Evolutionary conservation across 805 yeast genomes (phyloP).

Genomic region (Saccharomycopsis guyanensis): DNA sequence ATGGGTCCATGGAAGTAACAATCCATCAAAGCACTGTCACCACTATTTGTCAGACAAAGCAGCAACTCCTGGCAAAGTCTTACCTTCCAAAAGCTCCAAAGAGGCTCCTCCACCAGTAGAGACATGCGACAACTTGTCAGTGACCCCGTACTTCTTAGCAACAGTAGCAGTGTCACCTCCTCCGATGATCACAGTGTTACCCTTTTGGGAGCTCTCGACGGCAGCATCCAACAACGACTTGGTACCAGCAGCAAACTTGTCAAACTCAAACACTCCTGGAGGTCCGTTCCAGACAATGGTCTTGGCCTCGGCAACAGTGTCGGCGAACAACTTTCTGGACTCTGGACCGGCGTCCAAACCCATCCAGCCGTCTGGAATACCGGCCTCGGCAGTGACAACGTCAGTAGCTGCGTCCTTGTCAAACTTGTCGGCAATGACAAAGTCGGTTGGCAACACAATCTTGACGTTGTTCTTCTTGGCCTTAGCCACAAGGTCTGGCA

Average conservation of each 20-base stretch:
- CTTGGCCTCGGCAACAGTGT: constrained; percentile 85
- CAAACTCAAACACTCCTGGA: constrained; percentile 99
- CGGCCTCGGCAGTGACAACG: constrained; percentile 77
- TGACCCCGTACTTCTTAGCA: constrained; percentile 96
- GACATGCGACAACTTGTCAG: constrained; percentile 93
- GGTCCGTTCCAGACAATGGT: constrained; percentile 99
- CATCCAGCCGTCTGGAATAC: constrained; percentile 92
- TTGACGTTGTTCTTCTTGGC: constrained; percentile 95
- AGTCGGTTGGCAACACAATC: constrained; percentile 90
- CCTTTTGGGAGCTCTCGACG: constrained; percentile 77
- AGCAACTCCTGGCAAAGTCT: constrained; percentile 95
- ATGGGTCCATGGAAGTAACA: no score
- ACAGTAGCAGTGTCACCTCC: constrained; percentile 99
- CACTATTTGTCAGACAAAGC: constrained; percentile 73
- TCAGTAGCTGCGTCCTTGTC: constrained; percentile 84
- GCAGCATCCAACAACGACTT: constrained; percentile 83
- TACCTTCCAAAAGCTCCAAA: constrained; percentile 96
- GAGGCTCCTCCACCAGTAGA: constrained; percentile 99
- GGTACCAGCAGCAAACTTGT: constrained; percentile 85
- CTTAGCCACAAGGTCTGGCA: constrained; percentile 85
- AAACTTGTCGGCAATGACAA: constrained; percentile 91
- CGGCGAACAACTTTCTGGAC: constrained; percentile 70
- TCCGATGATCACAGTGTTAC: constrained; percentile 88
- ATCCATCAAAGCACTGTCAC: no score
- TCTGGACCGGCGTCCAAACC: constrained; percentile 96